Base-by-base conservation (phyloP, 2,329 filamentous ascomycete genomes). In the Aureobasidium sp. region DNA sequence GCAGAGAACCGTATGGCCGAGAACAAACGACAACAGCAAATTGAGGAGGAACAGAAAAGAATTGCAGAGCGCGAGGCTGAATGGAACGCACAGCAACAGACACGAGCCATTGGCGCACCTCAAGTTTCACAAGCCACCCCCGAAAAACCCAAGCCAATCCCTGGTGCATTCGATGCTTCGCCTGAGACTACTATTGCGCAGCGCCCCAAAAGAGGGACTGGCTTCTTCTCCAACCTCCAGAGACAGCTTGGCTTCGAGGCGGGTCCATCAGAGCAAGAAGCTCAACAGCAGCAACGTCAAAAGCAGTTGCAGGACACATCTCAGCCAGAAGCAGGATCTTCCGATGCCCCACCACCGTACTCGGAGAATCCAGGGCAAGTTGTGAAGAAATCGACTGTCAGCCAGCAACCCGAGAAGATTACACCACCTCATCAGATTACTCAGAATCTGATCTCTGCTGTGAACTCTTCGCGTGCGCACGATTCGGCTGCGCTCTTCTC, bases 1-100 rank as follows among this genome's bases (percentile, higher is more conserved):
- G 89, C 90, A 2, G 91, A 97, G 73, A 90, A 90, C 6, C 85
- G 90, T 58, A 86, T 97, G 66, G 91, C 90, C 0, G 92, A 97
- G 70, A 88, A 89, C 68, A 86, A 91, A 72, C 84, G 89, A 53
- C 86, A 88, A 69, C 83, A 84, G 70, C 81, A 81, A 37, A 84
- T 91, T 25, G 82, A 84, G 62, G 83, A 87, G 67, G 82, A 83
- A 66, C 76, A 78, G 65, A 78, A 81, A 63, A 77, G 75, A n/a
- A 74, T 77, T 44, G 73, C 74, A 3, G 75, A 74, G 57, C 68
- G 69, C 15, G 69, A 70, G 37, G 56, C 41, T 22, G 55, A 56
- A 5, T 63, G 57, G 59, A 62, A 64, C 15, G 53, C 62, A 15
- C 47, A 58, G 20, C 62, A 63, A 39, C 17, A 45, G 9, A 20